Evolutionary conservation across 192 early-diverging fungal genomes (phyloP).

Genomic region (Coemansia sp.): DNA sequence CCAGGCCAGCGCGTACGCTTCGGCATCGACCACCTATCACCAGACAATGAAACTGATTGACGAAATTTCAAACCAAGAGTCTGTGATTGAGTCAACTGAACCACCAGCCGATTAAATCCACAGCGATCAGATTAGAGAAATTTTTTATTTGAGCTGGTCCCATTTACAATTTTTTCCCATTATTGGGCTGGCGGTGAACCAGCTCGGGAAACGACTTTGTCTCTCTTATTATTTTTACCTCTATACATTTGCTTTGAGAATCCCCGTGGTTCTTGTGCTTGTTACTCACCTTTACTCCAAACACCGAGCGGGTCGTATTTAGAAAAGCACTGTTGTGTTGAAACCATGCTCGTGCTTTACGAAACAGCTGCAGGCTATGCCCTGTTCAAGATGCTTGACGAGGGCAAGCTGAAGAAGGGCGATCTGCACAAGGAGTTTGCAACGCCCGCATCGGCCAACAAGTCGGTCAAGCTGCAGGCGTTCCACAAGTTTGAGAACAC

Average conservation of each 20-base stretch:
- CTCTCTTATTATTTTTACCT: conserved; percentile 7
- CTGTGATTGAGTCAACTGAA: neutral
- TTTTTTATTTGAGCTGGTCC: conserved; percentile 16
- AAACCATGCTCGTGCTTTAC: conserved; percentile 89
- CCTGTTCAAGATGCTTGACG: conserved; percentile 92
- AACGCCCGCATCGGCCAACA: conserved; percentile 83
- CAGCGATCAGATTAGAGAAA: conserved; percentile 29
- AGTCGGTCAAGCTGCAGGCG: conserved; percentile 90
- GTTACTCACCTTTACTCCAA: neutral
- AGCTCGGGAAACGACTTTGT: neutral
- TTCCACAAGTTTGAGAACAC: conserved; percentile 99
- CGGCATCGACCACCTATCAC: conserved; percentile 33
- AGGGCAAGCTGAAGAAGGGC: conserved; percentile 82
- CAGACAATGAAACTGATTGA: conserved; percentile 33
- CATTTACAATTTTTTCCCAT: neutral
- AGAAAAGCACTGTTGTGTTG: neutral
- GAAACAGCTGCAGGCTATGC: conserved; percentile 97
- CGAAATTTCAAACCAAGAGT: neutral
- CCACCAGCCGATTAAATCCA: conserved; percentile 1
- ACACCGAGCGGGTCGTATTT: neutral
- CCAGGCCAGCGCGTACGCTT: conserved; percentile 33
- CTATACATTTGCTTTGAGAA: neutral
- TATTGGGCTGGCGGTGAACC: neutral
- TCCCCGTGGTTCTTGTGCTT: conserved; percentile 1
- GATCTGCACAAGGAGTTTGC: conserved; percentile 88